Evolutionary conservation across 768 basidiomycete genomes (phyloP).

Genomic region (Sporobolomyces phaffii): DNA sequence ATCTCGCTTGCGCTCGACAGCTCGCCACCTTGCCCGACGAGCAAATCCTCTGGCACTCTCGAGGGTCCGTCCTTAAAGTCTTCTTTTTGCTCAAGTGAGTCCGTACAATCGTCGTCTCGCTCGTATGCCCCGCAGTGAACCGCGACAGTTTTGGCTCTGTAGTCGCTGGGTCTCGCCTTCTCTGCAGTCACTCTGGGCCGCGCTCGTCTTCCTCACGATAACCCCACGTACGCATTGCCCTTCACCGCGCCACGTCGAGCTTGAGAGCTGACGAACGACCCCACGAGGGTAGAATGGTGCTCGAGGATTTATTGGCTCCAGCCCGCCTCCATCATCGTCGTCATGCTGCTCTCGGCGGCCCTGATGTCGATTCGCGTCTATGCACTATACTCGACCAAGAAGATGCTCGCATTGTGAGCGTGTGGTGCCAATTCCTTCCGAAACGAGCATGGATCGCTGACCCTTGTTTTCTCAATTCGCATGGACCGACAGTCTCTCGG

Average conservation of each 20-base stretch:
- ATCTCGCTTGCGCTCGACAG: no score
- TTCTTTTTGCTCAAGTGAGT: conserved; percentile 3
- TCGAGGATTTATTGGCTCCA: neutral
- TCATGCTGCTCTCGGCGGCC: neutral
- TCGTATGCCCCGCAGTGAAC: neutral
- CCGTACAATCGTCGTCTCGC: neutral
- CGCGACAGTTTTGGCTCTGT: neutral
- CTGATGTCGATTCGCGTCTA: conserved; percentile 1
- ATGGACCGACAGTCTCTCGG: neutral
- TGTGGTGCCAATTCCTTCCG: no score
- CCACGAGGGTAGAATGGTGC: no score
- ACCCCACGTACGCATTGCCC: neutral
- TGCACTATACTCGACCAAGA: neutral
- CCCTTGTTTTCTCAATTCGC: neutral
- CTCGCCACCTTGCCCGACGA: conserved; percentile 2
- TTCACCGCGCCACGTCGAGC: no score
- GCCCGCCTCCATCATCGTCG: neutral
- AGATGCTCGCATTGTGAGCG: neutral
- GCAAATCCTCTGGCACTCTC: neutral
- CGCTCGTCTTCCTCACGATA: neutral
- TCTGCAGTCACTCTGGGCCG: neutral
- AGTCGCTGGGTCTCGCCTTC: conserved; percentile 2
- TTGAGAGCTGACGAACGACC: no score
- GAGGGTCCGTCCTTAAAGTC: neutral
- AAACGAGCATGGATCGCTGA: neutral